A percentile compares a stretch with the other conserved stretches of the same genome.
Conservation (phyloP, 2,329 filamentous ascomycete species). For the Lecanicillium sp. region DNA sequence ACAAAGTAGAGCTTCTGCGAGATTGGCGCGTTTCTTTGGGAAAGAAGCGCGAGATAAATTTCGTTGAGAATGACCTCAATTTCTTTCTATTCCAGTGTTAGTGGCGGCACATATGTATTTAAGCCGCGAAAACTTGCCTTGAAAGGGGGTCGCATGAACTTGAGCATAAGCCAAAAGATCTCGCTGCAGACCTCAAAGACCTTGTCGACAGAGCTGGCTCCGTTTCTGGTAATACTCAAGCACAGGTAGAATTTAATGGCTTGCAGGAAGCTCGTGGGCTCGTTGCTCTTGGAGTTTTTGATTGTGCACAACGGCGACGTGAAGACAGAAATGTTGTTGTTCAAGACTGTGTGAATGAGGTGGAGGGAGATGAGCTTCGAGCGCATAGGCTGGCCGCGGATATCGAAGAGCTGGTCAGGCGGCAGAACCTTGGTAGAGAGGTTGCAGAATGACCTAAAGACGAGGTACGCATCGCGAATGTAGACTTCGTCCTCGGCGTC, state of each 20-base stretch:
- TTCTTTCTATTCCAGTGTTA: constrained; percentile 62
- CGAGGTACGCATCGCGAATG: constrained; percentile 92
- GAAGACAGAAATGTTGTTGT: constrained; percentile 89
- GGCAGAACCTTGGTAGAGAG: constrained; percentile 87
- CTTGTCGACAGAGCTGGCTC: constrained; percentile 81
- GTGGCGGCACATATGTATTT: background rate
- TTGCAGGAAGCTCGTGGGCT: constrained; percentile 84
- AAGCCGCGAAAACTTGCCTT: constrained; percentile 53
- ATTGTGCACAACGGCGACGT: constrained; percentile 89
- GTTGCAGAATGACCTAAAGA: constrained; percentile 97
- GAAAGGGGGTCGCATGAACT: constrained; percentile 85
- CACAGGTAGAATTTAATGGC: constrained; percentile 97
- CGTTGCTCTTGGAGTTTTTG: constrained; percentile 80
- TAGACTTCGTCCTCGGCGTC: constrained; percentile 89
- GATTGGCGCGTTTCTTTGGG: constrained; percentile 76
- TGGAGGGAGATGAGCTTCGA: constrained; percentile 94
- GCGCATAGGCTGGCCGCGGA: constrained; percentile 92
- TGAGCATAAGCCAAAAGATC: constrained; percentile 97
- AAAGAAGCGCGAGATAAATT: constrained; percentile 87
- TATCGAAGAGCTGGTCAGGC: constrained; percentile 85
- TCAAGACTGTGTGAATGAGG: constrained; percentile 88
- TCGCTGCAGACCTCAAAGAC: constrained; percentile 96
- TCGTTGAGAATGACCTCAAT: constrained; percentile 97
- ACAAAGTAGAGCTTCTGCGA: constrained; percentile 94
- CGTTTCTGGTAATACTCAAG: constrained; percentile 89